Base-by-base conservation (phyloP, 305 asterid species). In the Fraxinus platypoda region DNA sequence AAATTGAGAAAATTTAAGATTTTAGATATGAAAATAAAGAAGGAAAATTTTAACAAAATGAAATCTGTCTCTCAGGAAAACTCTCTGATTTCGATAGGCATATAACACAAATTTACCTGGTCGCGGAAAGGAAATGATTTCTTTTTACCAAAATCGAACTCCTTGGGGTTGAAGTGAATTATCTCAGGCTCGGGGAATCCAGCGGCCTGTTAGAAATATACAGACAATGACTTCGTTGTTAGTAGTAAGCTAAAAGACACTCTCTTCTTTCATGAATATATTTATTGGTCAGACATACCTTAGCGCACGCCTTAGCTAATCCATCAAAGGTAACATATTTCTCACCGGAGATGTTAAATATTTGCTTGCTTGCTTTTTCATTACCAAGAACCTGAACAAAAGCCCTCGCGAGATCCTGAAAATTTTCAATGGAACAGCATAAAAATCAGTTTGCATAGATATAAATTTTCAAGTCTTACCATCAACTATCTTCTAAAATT, bases 181-280 rank as follows among this genome's bases (percentile, higher is more conserved):
- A 95, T 85, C 91, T 95, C 95, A 8, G 98, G 98, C 81, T 90
- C 98, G 28, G 98, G 98, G 87, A 96, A 96, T 62, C 98, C 98
- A 78, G 85, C 98, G 74, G 98, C 97, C 98, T 95, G 91, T 87
- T 57, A 34, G 21, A 68, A 78, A 75, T 17, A 78, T 7, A 26
- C 30, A 46, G 68, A 70, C 25, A 3, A 49, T 74, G 17, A 78
- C 26, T 54, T 26, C 15, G 6, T 38, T 74, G 57, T 78, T 37
- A 30, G 72, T 37, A 30, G 72, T 68, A 43, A 81, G 35, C 3
- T 64, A 71, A 17, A 66, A 37, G 41, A 19, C 17, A 17, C 2
- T 35, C 35, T 54, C 23, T 2, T 57, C 75, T 64, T 75, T 17
- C 23, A 8, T 25, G 37, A 31, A 12, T 43, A 71, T 46, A 33